Conservation (phyloP, 106 monocot genomes). For the Posidonia australis region DNA sequence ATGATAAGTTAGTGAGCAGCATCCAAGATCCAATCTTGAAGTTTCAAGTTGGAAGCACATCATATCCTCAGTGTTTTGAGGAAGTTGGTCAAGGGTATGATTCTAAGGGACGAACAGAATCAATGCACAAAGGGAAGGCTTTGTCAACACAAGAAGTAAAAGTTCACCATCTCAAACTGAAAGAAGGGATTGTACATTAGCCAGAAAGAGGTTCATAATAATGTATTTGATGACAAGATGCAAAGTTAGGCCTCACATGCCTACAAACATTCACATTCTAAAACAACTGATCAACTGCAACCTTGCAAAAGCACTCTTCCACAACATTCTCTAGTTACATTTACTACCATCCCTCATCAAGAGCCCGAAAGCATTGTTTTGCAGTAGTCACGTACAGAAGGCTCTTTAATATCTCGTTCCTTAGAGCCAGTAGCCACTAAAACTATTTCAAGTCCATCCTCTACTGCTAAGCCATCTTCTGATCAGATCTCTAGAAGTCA, state of each 20-base stretch:
- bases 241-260: neutral
- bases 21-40: slow-evolving; percentile 1
- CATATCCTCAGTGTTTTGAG: neutral
- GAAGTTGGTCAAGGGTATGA: neutral
- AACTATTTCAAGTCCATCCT: neutral
- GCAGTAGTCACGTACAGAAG: neutral
- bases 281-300: slow-evolving; percentile 7
- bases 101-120: slow-evolving; percentile 3
- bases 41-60: slow-evolving; percentile 8
- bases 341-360: neutral
- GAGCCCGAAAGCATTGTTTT: slow-evolving; percentile 8
- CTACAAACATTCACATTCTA: neutral
- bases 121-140: slow-evolving; percentile 4
- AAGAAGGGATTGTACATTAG: neutral
- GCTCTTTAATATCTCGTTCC: neutral
- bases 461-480: neutral
- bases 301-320: too few relatives aligned
- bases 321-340: too few relatives aligned
- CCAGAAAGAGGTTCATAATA: neutral
- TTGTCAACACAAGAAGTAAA: too few relatives aligned
- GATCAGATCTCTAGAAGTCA: neutral
- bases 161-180: neutral
- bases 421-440: neutral
- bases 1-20: neutral
- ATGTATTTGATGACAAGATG: neutral